Evolutionary conservation across 164 flowering plant genomes (phyloP), one percentile per base, ranked within the genome.

Genomic region (Aristolochia fimbriata): DNA sequence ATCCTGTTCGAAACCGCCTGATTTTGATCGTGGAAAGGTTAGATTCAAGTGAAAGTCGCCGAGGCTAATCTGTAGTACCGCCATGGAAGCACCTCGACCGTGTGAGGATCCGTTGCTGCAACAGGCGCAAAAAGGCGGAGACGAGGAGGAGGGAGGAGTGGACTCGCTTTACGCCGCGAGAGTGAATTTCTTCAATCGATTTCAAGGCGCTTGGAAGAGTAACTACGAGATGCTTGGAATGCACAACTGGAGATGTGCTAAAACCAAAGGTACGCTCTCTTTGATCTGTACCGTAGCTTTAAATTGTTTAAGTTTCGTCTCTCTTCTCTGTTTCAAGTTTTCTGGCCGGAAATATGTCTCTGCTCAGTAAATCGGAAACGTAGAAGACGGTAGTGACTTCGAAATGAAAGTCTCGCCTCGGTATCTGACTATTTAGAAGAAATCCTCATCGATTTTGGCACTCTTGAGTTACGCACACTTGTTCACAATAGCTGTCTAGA

Each of bases 141-240:
- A 57, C 21, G 60, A 57, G 24, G 60, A 37, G 47, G 17, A 30
- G 12, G 23, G 41, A 2, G 25, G 13, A 19, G 24, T 33, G 0
- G 47, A 41, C 16, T 21, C 25, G 19, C 15, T 57, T 15, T 37
- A 33, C 47, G 24, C 15, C 12, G 60, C 60, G 16, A 33, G 60
- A 24, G 22, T 45, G 15, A 57, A 57, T n/a, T 57, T 57, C 23
- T 57, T 33, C 48, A 24, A 57, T 20, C 60, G 60, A 1, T 57
- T 57, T 33, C 60, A 57, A 57, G 60, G 60, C 21, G 22, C 47
- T 31, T 37, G 47, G 60, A 57, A 37, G 2, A 21, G 47, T 5
- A 37, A 57, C 45, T 57, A 57, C 60, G 47, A 57, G 24, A 17
- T 15, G 6, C 45, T 33, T n/a, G 47, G 37, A n/a, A 14, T 22